phyloP scores from a whole-genome alignment of 257 asterid genomes.

The Solanum pimpinellifolium region DNA sequence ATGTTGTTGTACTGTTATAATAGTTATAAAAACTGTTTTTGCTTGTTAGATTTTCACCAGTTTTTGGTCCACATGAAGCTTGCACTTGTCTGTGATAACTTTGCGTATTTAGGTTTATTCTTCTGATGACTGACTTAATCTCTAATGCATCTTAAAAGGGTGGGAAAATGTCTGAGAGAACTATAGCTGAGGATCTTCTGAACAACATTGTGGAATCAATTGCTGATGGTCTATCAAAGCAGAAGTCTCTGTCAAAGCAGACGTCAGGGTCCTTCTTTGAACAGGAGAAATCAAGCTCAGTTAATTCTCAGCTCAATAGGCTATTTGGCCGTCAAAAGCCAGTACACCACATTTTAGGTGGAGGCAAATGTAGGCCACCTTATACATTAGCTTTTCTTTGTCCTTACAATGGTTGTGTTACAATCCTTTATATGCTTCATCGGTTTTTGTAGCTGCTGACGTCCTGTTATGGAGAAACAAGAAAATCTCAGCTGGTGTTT shows the following conservation, averaged over 20 bases:
- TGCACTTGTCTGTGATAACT: not conserved
- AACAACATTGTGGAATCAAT: slow-evolving; percentile 52
- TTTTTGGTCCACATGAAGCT: not conserved
- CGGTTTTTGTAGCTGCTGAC: slow-evolving; percentile 62
- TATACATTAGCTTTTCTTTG: not conserved
- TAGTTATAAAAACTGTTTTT: not conserved
- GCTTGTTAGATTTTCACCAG: not conserved
- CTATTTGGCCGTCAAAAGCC: slow-evolving; percentile 84
- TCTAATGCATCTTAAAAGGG: not conserved
- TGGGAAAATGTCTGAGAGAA: slow-evolving; percentile 65
- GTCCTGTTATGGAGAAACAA: slow-evolving; percentile 82
- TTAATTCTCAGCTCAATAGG: slow-evolving; percentile 30
- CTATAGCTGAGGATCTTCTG: slow-evolving; percentile 47
- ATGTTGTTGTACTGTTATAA: not conserved
- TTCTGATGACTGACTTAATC: not conserved
- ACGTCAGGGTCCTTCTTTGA: slow-evolving; percentile 38
- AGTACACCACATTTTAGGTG: slow-evolving; percentile 65
- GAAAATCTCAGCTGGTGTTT: slow-evolving; percentile 61
- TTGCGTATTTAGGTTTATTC: not conserved
- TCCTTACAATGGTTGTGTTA: not conserved
- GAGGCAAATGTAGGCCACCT: slow-evolving; percentile 58
- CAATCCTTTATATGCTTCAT: not conserved
- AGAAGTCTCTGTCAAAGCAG: slow-evolving; percentile 45
- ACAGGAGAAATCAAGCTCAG: slow-evolving; percentile 32
- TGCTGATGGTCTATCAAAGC: slow-evolving; percentile 41